Percentiles rank a stretch among this genome's conserved stretches.
These are phyloP conservation scores for Radiomyces spectabilis DNA, from an alignment of 192 early-diverging fungal species.

Conservation along the genomic window DNA sequence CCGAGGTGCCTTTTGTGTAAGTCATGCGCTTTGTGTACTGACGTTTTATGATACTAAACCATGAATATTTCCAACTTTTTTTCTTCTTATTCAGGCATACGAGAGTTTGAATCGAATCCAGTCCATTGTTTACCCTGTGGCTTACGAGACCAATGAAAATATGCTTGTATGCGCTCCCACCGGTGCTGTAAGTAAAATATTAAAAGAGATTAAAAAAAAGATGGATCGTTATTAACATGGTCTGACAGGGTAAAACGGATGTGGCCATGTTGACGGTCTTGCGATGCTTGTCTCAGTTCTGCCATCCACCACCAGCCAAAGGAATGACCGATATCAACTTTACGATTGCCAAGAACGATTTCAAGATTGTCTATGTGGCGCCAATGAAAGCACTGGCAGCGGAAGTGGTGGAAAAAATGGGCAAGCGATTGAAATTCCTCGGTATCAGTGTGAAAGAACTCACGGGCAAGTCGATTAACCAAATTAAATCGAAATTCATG, in stretches of 20 bases:
- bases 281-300: constrained; percentile 68
- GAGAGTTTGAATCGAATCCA: constrained; percentile 89
- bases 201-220: not conserved
- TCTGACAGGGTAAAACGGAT: constrained; percentile 90
- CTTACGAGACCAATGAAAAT: constrained; percentile 95
- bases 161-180: constrained; percentile 98
- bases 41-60: not conserved
- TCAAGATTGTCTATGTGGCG: constrained; percentile 98
- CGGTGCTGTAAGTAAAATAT: constrained; percentile 65
- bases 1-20: constrained; percentile 62
- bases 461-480: constrained; percentile 44
- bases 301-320: constrained; percentile 45
- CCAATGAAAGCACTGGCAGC: constrained; percentile 98
- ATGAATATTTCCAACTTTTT: not conserved
- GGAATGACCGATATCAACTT: constrained; percentile 39
- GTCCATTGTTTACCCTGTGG: constrained; percentile 89
- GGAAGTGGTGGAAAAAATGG: constrained; percentile 92
- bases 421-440: constrained; percentile 70
- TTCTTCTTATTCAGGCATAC: constrained; percentile 47
- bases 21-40: too few species aligned
- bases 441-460: constrained; percentile 86
- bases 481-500: not conserved
- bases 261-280: constrained; percentile 93
- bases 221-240: not conserved
- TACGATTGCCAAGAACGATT: constrained; percentile 71